Evolutionary conservation across 2,329 filamentous ascomycete genomes (phyloP).

Genomic region (Fusarium protoensiforme): DNA sequence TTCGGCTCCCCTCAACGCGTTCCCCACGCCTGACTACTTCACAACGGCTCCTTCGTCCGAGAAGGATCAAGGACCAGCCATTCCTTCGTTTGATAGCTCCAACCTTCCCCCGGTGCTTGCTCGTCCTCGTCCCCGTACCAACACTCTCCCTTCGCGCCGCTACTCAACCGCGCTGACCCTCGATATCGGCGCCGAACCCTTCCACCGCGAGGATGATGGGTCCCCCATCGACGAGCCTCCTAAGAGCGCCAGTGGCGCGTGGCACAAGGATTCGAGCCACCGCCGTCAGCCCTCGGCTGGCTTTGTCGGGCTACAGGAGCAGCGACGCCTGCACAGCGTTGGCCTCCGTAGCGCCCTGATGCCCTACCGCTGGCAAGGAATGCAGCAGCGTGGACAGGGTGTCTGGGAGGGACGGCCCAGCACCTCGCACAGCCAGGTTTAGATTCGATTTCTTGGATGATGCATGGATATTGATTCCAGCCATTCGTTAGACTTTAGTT

Average conservation of each 20-base stretch:
- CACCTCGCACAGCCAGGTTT: slow-evolving; percentile 42
- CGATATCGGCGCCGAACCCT: slow-evolving; percentile 32
- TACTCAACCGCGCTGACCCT: slow-evolving; percentile 42
- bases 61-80: slow-evolving; percentile 20
- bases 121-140: slow-evolving; percentile 29
- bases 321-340: slow-evolving; percentile 37
- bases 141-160: slow-evolving; percentile 37
- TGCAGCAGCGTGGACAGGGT: slow-evolving; percentile 35
- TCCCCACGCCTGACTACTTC: slow-evolving; percentile 27
- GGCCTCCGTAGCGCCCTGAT: slow-evolving; percentile 42
- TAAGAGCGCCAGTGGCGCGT: slow-evolving; percentile 34
- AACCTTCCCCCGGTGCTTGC: slow-evolving; percentile 25
- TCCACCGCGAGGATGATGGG: slow-evolving; percentile 26
- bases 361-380: slow-evolving; percentile 41
- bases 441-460: background rate
- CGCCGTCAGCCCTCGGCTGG: slow-evolving; percentile 41
- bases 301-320: slow-evolving; percentile 40
- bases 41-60: slow-evolving; percentile 10
- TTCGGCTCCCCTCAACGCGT: slow-evolving; percentile 32
- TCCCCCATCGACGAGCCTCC: slow-evolving; percentile 35
- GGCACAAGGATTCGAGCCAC: slow-evolving; percentile 20
- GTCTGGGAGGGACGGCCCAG: slow-evolving; percentile 37
- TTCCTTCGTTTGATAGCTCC: slow-evolving; percentile 22
- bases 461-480: background rate
- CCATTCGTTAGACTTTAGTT: slow-evolving; percentile 1